A percentile compares a stretch with the other conserved stretches of the same genome.
Conservation (phyloP, 1,284 basidiomycete genomes). For the Microbotryum lychnidis-dioicae region DNA sequence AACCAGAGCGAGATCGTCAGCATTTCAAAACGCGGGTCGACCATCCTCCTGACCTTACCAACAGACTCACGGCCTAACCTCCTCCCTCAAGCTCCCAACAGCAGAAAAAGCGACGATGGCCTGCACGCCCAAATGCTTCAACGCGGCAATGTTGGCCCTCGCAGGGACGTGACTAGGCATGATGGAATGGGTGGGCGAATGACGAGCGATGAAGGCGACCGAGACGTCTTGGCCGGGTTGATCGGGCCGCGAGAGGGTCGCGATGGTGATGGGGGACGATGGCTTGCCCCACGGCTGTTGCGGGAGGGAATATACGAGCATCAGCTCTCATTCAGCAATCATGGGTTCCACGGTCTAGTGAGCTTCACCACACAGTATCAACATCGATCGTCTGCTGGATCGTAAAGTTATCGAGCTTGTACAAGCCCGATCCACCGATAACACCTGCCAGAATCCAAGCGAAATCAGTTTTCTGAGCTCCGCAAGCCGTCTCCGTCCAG, state of each 20-base stretch:
- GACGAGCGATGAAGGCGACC: constrained; percentile 86
- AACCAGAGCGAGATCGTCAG: background rate
- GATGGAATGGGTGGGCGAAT: constrained; percentile 66
- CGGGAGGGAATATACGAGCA: background rate
- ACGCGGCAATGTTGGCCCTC: constrained; percentile 88
- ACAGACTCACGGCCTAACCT: constrained; percentile 50
- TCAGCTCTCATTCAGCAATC: background rate
- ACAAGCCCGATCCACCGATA: constrained; percentile 45
- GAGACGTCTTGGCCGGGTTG: constrained; percentile 40
- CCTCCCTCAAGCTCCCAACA: constrained; percentile 90
- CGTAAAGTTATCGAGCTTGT: constrained; percentile 80
- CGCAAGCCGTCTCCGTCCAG: background rate
- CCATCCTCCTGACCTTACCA: no score
- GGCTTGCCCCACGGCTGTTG: constrained; percentile 85
- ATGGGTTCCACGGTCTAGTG: background rate
- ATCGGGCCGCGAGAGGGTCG: constrained; percentile 62
- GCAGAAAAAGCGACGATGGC: constrained; percentile 90
- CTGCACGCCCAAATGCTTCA: constrained; percentile 83
- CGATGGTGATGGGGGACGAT: constrained; percentile 84
- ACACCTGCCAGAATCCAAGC: constrained; percentile 22
- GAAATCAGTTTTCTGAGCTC: background rate
- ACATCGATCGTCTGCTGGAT: constrained; percentile 58
- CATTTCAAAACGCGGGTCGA: background rate
- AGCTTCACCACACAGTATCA: constrained; percentile 38
- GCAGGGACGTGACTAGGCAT: constrained; percentile 68